Percentiles rank a stretch among this genome's conserved stretches.
Conservation (phyloP, 306 rosid genomes). For the Cotoneaster glaucophyllus region DNA sequence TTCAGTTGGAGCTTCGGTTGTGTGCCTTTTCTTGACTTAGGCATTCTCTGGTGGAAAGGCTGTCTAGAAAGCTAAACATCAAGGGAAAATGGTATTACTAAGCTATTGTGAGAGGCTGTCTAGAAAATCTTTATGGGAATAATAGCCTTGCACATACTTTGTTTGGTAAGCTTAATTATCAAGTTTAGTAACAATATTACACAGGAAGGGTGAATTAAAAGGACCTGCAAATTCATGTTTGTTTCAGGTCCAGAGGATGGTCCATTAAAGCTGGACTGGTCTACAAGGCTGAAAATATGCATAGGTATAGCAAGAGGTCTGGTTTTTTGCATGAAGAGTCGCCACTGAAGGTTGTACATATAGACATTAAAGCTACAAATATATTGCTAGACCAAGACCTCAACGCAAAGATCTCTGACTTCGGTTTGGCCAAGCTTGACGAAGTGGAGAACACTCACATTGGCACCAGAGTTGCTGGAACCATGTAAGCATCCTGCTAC, state of each 20-base stretch:
- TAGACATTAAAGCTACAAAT: slow-evolving; percentile 54
- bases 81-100: too few species aligned
- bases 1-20: too few species aligned
- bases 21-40: too few species aligned
- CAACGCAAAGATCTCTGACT: slow-evolving; percentile 58
- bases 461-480: slow-evolving; percentile 51
- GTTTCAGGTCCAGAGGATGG: slow-evolving; percentile 1
- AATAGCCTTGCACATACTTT: slow-evolving; percentile 45
- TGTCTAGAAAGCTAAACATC: too few species aligned
- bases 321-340: slow-evolving; percentile 53
- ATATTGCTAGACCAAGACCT: slow-evolving; percentile 45
- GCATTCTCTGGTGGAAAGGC: too few species aligned
- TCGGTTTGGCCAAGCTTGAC: slow-evolving; percentile 59
- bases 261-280: slow-evolving; percentile 38
- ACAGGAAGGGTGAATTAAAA: background rate
- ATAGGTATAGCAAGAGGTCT: slow-evolving; percentile 59
- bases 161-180: slow-evolving; percentile 37
- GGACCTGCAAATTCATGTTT: background rate
- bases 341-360: slow-evolving; percentile 46
- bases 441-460: slow-evolving; percentile 47
- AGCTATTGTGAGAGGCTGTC: too few species aligned
- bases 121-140: too few species aligned
- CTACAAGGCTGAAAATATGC: slow-evolving; percentile 52
- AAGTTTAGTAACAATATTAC: too few species aligned
- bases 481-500: slow-evolving; percentile 24